phyloP scores from a whole-genome alignment of 108 stramenopile genomes.

The Skeletonema menzelii region DNA sequence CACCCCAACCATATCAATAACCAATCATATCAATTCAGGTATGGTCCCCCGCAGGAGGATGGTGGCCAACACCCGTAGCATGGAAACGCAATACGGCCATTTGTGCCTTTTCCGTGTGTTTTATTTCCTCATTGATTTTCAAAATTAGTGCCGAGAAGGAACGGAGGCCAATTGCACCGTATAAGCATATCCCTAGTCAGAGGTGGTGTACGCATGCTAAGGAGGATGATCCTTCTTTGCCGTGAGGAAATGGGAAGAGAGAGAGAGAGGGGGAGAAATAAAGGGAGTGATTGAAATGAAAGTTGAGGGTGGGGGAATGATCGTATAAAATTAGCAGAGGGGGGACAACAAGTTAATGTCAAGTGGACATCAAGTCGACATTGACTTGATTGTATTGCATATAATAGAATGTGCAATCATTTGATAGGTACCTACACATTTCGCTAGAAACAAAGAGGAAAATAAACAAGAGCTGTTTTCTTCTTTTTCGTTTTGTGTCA shows the following conservation, averaged over 20 bases:
- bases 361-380: too few relatives aligned
- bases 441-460: not conserved
- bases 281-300: not conserved
- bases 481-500: not conserved
- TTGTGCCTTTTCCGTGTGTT: slow-evolving; percentile 45
- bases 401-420: not conserved
- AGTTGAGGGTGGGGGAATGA: not conserved
- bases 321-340: not conserved
- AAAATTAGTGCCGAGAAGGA: slow-evolving; percentile 69
- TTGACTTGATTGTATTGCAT: too few relatives aligned
- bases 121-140: slow-evolving; percentile 54
- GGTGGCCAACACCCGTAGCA: slow-evolving; percentile 79
- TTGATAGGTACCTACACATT: not conserved
- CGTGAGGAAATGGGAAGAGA: not conserved
- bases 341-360: not conserved
- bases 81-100: slow-evolving; percentile 81
- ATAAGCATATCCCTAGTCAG: slow-evolving; percentile 49
- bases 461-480: not conserved
- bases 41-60: slow-evolving; percentile 87
- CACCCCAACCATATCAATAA: not conserved
- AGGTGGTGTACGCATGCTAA: slow-evolving; percentile 55
- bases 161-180: slow-evolving; percentile 70
- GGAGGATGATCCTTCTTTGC: slow-evolving; percentile 55
- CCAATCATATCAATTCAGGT: slow-evolving; percentile 52
- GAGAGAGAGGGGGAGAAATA: not conserved